Base-by-base conservation (phyloP, 2,329 filamentous ascomycete genomes). In the Blastomyces emzantsi region DNA sequence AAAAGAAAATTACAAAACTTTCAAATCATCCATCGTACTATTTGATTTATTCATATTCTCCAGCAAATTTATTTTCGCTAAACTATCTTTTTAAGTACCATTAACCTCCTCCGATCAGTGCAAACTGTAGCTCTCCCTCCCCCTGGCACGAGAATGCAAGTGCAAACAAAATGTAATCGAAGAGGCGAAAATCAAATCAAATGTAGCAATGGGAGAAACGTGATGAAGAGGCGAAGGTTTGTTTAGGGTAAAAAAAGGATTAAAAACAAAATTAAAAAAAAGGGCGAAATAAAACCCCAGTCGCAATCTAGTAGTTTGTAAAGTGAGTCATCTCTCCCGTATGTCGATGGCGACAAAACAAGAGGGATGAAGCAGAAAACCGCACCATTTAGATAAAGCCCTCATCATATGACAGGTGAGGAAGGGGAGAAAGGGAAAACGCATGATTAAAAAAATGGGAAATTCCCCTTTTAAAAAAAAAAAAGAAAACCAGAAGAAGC, bases 401-500 rank as follows among this genome's bases (percentile, higher is more conserved):
- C 36, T 39, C 9, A 9, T 39, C 36, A 39, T 39, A 39, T 39
- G 36, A 13, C 8, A 39, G 11, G 36, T 39, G 43, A 45, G 43
- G 43, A 19, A 6, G 43, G 41, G 43, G 41, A 19, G 41, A 36
- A 3, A 43, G 15, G 17, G 13, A 43, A 13, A 43, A 43, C 1
- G 13, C 41, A 19, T 36, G 17, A 43, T 15, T 19, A 19, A 43
- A 41, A 43, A 43, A 43, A n/a, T n/a, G n/a, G n/a, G n/a, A n/a
- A n/a, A n/a, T n/a, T n/a, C n/a, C n/a, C n/a, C n/a, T n/a, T n/a
- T n/a, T n/a, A n/a, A 11, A 45, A 43, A 15, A 52, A 56, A 49
- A 45, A 57, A 65, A 65, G 65, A 61, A 55, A 17, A 54, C 7
- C 30, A 57, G 41, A 33, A 47, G 33, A 25, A 52, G n/a, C 17